Base-by-base conservation (phyloP, 1,139 yeast genomes). In the Yamadazyma trypodendri region DNA sequence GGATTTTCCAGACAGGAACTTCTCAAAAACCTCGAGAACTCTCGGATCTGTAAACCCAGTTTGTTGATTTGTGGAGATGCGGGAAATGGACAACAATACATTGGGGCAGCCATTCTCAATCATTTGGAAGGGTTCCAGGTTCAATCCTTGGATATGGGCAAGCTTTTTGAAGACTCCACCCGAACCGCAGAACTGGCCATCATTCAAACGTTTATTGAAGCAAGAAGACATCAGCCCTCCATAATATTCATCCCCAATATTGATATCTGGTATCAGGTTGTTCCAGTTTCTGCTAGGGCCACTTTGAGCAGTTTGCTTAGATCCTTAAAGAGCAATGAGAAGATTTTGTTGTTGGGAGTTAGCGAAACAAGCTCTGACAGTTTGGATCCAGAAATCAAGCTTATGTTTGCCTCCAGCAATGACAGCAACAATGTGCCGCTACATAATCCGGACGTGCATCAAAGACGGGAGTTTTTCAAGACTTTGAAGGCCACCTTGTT, bases 71-170 rank as follows among this genome's bases (percentile, higher is more conserved):
- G 79, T 37, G 97, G 98, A 2, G 65, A 68, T 2, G 65, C 71
- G n/a, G 97, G 97, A 0, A 78, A 77, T 61, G 99, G 98, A 1
- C 96, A 90, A 51, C 87, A 81, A 49, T 90, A 92, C 57, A 57
- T 94, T 12, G 85, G 92, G 8, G 74, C 92, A 1, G 97, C 97
- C 0, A 69, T 89, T 12, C 65, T 92, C 40, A 86, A 89, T 51
- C 76, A 80, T 50, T 66, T 94, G 42, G 98, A 92, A 62, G 96
- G 96, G 0, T 89, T 83, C 51, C 95, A 89, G 54, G 82, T 89
- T 8, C 97, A 92, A 55, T 77, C 85, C 1, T 67, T 94, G 33
- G 98, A 92, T 57, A 67, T 92, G 43, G 88, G 90, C 1, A 74
- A 83, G 15, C 60, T 92, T 42, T 79, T 83, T 49, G 81, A 92